Conservation (phyloP, 2,329 filamentous ascomycete genomes). For the Aspergillus aculeatinus region DNA sequence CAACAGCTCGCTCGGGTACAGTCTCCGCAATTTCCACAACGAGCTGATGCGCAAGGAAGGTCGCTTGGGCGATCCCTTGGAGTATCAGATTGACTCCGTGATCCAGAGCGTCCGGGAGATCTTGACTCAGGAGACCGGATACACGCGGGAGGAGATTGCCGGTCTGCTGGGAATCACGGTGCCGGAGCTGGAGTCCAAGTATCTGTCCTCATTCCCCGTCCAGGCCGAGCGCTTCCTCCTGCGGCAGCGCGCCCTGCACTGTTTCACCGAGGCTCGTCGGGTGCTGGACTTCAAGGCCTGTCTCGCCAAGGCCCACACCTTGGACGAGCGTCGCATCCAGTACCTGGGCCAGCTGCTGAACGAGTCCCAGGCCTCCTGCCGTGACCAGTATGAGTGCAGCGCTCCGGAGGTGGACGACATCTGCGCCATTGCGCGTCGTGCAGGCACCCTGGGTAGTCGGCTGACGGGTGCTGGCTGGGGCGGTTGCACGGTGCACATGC, state of each 20-base stretch:
- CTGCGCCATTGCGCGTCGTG: constrained; percentile 72
- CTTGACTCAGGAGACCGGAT: constrained; percentile 77
- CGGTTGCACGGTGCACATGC: constrained; percentile 90
- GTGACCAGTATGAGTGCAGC: constrained; percentile 85
- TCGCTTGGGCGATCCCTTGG: constrained; percentile 50
- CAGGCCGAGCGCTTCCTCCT: constrained; percentile 85
- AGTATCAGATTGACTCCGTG: constrained; percentile 71
- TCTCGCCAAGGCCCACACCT: constrained; percentile 57
- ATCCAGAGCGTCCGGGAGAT: constrained; percentile 67
- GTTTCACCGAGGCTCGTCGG: constrained; percentile 83
- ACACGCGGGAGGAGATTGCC: constrained; percentile 83
- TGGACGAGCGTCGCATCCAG: constrained; percentile 65
- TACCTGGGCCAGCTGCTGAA: constrained; percentile 82
- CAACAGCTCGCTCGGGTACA: constrained; percentile 76
- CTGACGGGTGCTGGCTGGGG: constrained; percentile 96
- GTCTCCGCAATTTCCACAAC: constrained; percentile 82
- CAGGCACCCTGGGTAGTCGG: constrained; percentile 80
- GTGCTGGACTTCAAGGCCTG: constrained; percentile 80
- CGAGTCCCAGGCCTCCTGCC: constrained; percentile 82
- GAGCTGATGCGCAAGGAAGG: constrained; percentile 64
- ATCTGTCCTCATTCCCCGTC: constrained; percentile 85
- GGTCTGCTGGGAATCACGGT: constrained; percentile 67
- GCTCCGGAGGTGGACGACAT: constrained; percentile 90
- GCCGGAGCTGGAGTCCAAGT: constrained; percentile 70
- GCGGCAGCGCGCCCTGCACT: constrained; percentile 82